Evolutionary conservation across 257 asterid species (phyloP), one percentile per base, ranked within the genome.

Genomic region (Agastache rugosa): DNA sequence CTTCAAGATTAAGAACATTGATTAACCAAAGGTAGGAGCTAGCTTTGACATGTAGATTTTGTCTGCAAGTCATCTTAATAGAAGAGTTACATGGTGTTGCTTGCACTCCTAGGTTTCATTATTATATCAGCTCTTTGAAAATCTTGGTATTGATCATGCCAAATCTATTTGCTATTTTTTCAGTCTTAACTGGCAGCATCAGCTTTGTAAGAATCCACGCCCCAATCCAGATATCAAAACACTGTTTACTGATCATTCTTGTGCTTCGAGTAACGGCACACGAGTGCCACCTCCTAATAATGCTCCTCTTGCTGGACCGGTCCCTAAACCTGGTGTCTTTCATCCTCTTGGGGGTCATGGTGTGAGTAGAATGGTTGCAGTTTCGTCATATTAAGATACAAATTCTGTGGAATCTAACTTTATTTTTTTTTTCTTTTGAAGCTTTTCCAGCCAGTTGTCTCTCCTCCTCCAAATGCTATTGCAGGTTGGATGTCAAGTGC

Each of bases 181-280:
- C 90, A 93, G 97, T 81, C 90, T 93, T 65, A 93, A 93, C 81
- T 93, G 98, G 97, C 98, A 93, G 82, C 98, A 93, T 77, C 98
- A 93, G 75, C 96, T 93, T 67, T 93, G 98, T 87, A 93, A 93
- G 92, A 93, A 91, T 73, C 98, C 98, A 45, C 96, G 96, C 19
- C 90, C 96, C 59, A 93, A 91, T 71, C 98, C 97, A 61, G 98
- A 93, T 81, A 93, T 93, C 75, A 91, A 93, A 85, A 93, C 98
- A 61, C 91, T 91, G 64, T 91, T 93, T 81, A 83, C 87, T 8
- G 97, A 93, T 82, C 98, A 93, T 79, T 79, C 92, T 19, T 93
- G 98, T 78, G 83, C 92, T 63, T 79, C 97, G 59, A 86, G 85
- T 81, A 92, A 92, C 59, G 98, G 97, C 34, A 51, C 93, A 16